Evolutionary conservation across 257 asterid species (phyloP), one percentile per base, ranked within the genome.

Genomic region (Leptodermis oblonga): DNA sequence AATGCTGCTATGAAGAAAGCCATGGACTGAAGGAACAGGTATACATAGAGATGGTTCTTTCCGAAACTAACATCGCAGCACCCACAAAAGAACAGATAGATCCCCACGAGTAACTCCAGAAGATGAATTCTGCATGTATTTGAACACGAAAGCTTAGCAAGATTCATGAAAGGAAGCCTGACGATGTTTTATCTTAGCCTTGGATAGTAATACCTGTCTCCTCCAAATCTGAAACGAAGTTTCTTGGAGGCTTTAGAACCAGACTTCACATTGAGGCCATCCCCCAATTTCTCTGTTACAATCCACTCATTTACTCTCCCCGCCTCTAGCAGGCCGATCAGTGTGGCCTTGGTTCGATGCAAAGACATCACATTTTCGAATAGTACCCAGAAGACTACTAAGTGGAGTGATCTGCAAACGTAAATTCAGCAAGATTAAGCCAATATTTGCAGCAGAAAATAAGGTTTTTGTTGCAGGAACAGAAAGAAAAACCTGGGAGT

Each of bases 1-100:
- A 78, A 56, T 25, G 79, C 83, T 31, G 79, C 79, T 3, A 65
- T 66, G 67, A 76, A 78, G 76, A 81, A 81, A 2, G 86, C 79
- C 43, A 62, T 46, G 2, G 81, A 69, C 51, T 75, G 86, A 39
- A 76, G 82, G 28, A 75, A 70, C 12, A 81, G 74, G 72, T 75
- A 81, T 14, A 81, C 28, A 20, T 59, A 75, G 81, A 78, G 75
- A 22, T 55, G 71, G 33, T 66, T 63, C 42, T 70, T 75, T 39
- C 81, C 83, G 55, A 64, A 81, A 9, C 43, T 51, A 15, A 75
- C 43, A 41, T 81, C 78, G 25, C 70, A 81, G 52, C 78, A 69
- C 51, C 81, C 83, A 43, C 86, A 81, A 53, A 75, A 59, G 41
- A 78, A 48, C 12, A 78, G 71, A 67, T 69, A 78, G 33, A 67